Conservation (phyloP, 257 asterid genomes). For the Dorcoceras hygrometricum region DNA sequence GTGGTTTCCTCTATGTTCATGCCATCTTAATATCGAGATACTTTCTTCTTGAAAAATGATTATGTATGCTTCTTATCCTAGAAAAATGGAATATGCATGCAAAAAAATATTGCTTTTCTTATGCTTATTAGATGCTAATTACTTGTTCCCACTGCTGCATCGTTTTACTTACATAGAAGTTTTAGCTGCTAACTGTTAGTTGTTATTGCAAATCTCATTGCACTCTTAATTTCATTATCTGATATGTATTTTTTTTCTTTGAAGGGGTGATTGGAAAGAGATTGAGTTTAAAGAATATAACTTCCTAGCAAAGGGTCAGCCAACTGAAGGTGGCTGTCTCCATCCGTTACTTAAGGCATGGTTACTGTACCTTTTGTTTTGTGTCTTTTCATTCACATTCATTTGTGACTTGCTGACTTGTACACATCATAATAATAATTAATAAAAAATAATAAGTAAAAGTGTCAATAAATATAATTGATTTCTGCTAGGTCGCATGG, state of each 20-base stretch:
- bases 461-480: background rate
- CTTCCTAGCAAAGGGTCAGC: conserved; percentile 95
- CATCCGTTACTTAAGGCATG: conserved; percentile 94
- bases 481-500: conserved; percentile 5
- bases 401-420: background rate
- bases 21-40: background rate
- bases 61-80: background rate
- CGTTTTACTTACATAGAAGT: background rate
- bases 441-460: background rate
- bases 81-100: background rate
- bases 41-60: background rate
- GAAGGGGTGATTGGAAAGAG: conserved; percentile 94
- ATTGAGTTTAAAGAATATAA: conserved; percentile 88
- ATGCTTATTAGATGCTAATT: background rate
- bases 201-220: background rate
- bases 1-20: background rate
- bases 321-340: conserved; percentile 91
- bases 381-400: conserved; percentile 4
- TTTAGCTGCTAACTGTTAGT: background rate
- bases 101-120: background rate
- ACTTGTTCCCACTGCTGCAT: background rate
- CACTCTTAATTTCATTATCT: background rate
- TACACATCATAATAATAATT: background rate
- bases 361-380: conserved; percentile 4
- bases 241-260: conserved; percentile 23